Conservation (phyloP, 805 yeast species). For the Huiozyma naganishii region DNA sequence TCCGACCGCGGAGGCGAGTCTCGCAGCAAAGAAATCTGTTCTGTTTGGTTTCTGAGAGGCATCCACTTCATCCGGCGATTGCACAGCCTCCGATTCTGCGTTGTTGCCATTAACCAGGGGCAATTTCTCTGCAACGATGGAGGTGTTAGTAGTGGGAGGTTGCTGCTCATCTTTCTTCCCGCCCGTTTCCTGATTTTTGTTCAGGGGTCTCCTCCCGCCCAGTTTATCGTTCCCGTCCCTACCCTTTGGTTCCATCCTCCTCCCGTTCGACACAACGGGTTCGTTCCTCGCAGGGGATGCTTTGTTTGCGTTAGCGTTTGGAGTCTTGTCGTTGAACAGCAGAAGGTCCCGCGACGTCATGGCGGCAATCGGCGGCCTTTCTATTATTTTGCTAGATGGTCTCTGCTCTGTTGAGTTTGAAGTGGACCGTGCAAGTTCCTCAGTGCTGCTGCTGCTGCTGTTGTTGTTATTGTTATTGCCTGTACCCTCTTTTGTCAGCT, state of each 20-base stretch:
- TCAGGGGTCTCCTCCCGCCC: too few relatives aligned
- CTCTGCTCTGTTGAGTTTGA: not conserved
- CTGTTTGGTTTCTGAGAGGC: slow-evolving; percentile 37
- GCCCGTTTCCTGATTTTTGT: not conserved
- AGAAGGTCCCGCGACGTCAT: slow-evolving; percentile 21
- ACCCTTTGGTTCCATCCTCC: not conserved
- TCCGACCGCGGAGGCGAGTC: slow-evolving; percentile 86
- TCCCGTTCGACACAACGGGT: too few relatives aligned
- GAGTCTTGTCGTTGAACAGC: slow-evolving; percentile 2
- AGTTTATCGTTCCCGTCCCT: not conserved
- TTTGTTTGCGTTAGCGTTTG: not conserved
- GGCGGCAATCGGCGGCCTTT: slow-evolving; percentile 16
- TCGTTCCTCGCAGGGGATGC: not conserved
- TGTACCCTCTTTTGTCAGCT: not conserved
- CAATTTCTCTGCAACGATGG: too few relatives aligned
- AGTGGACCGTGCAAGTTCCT: not conserved
- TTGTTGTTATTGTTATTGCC: not conserved
- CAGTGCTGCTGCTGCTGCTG: not conserved
- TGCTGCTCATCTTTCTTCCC: not conserved
- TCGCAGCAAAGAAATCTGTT: slow-evolving; percentile 92
- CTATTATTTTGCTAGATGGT: slow-evolving; percentile 9
- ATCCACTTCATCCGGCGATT: not conserved
- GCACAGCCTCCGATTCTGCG: not conserved
- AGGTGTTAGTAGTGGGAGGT: too few relatives aligned
- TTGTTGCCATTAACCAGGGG: not conserved